Evolutionary conservation across 306 rosid species (phyloP), one percentile per base, ranked within the genome.

Genomic region (Acacia confusa): DNA sequence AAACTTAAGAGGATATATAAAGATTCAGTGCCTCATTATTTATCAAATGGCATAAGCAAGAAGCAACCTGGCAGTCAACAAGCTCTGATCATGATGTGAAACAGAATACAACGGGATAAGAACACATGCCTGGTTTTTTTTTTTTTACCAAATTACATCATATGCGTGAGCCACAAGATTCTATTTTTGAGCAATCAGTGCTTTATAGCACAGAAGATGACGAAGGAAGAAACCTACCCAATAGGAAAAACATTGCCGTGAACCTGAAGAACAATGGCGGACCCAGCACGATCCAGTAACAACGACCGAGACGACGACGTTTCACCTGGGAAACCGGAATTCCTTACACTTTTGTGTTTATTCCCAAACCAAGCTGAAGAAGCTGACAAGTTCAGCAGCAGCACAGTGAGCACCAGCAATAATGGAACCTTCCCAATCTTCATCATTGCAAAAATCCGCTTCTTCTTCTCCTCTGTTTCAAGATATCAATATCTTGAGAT

Each of bases 161-260:
- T 8, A 55, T 55, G 22, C 2, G 27, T 55, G 9, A 0, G 63
- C 63, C 63, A n/a, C 15, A n/a, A 55, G 14, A 22, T 7, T 22
- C 30, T 11, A 24, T 58, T 9, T 58, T 13, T 61, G 67, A 27
- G 13, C 36, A 27, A 14, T 28, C 19, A 27, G 10, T 13, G 69
- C 28, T 13, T 28, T 30, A 28, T 27, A 28, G 38, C 9, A 74
- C 27, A 86, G 58, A 63, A 44, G 65, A 74, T 43, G 78, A 15
- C 6, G 48, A 60, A 57, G 53, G 38, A 27, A 78, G 76, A 50
- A 22, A 57, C 20, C 38, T 83, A 91, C 98, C 98, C 98, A 61
- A 88, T 81, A 43, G 98, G 98, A 76, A 85, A 94, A 70, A 94
- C 97, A 78, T 94, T 94, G 65, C 97, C 98, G 28, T 91, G 89